These are phyloP conservation scores for Nitzschia sp. DNA, from an alignment of 108 stramenopile species.

Conservation along the genomic window DNA sequence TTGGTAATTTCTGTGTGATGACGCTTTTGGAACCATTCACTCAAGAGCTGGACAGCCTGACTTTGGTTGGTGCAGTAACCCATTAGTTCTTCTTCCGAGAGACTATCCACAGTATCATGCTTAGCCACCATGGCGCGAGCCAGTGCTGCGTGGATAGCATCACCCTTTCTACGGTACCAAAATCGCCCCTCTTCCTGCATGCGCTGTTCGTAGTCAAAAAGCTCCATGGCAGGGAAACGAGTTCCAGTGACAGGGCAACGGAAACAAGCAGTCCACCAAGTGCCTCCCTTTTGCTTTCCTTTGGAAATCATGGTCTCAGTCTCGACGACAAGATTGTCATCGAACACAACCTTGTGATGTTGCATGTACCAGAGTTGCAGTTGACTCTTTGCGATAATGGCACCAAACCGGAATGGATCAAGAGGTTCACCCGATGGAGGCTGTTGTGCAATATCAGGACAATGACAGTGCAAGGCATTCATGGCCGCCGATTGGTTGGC, in stretches of 20 bases:
- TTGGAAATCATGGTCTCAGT: neutral
- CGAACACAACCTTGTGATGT: slow-evolving; percentile 10
- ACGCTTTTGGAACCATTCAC: slow-evolving; percentile 11
- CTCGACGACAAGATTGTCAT: neutral
- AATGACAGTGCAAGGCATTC: slow-evolving; percentile 1
- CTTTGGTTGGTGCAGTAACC: neutral
- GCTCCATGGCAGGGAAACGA: slow-evolving; percentile 16
- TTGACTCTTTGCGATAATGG: slow-evolving; percentile 3
- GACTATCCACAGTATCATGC: neutral
- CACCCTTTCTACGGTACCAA: slow-evolving; percentile 33
- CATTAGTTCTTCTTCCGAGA: neutral
- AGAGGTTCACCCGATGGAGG: neutral
- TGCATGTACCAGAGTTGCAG: slow-evolving; percentile 24
- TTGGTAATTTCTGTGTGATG: slow-evolving; percentile 18
- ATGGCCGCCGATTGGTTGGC: slow-evolving; percentile 18
- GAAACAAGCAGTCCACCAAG: slow-evolving; percentile 41
- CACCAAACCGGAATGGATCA: neutral
- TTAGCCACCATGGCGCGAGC: slow-evolving; percentile 35
- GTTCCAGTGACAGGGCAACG: slow-evolving; percentile 25
- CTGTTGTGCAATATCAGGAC: neutral
- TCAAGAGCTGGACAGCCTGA: slow-evolving; percentile 7
- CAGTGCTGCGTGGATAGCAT: slow-evolving; percentile 43
- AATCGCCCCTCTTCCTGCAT: slow-evolving; percentile 3
- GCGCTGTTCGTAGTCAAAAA: neutral
- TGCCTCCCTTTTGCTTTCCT: slow-evolving; percentile 14